phyloP scores from a whole-genome alignment of 495 filamentous ascomycete species.

The Evernia prunastri region DNA sequence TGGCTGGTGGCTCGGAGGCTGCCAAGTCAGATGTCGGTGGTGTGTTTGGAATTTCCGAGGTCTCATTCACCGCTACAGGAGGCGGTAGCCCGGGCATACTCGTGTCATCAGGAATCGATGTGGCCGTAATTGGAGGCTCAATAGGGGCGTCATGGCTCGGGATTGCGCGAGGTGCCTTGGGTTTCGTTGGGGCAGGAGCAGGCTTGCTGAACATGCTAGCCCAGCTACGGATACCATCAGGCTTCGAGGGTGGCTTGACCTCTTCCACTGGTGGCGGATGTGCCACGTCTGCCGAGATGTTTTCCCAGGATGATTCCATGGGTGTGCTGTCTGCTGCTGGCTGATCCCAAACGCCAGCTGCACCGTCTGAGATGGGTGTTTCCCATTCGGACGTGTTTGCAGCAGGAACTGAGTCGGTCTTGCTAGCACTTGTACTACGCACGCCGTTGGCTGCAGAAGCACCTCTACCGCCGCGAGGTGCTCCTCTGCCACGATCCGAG shows the following conservation, averaged over 20 bases:
- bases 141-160: slow-evolving; percentile 23
- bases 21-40: slow-evolving; percentile 22
- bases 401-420: slow-evolving; percentile 28
- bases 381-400: slow-evolving; percentile 26
- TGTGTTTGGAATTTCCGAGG: slow-evolving; percentile 24
- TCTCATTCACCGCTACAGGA: slow-evolving; percentile 23
- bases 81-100: slow-evolving; percentile 24
- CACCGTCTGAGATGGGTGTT: slow-evolving; percentile 11
- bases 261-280: slow-evolving; percentile 27
- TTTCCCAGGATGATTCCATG: slow-evolving; percentile 28
- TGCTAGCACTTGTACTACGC: slow-evolving; percentile 28
- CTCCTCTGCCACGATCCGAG: slow-evolving; percentile 67
- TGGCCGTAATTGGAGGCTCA: slow-evolving; percentile 20
- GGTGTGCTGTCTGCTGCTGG: slow-evolving; percentile 34
- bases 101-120: slow-evolving; percentile 20
- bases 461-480: slow-evolving; percentile 60
- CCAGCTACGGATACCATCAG: slow-evolving; percentile 31
- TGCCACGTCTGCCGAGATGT: slow-evolving; percentile 28
- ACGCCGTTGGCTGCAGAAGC: slow-evolving; percentile 48
- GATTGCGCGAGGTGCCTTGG: slow-evolving; percentile 27
- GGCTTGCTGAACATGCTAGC: slow-evolving; percentile 37
- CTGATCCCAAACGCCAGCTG: slow-evolving; percentile 30
- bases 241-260: slow-evolving; percentile 22
- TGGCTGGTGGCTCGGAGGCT: slow-evolving; percentile 39
- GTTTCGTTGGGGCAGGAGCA: slow-evolving; percentile 30